A percentile compares a stretch with the other conserved stretches of the same genome.
Evolutionary conservation across 1,284 basidiomycete species (phyloP).

Genomic region (Violaceomyces palustris): DNA sequence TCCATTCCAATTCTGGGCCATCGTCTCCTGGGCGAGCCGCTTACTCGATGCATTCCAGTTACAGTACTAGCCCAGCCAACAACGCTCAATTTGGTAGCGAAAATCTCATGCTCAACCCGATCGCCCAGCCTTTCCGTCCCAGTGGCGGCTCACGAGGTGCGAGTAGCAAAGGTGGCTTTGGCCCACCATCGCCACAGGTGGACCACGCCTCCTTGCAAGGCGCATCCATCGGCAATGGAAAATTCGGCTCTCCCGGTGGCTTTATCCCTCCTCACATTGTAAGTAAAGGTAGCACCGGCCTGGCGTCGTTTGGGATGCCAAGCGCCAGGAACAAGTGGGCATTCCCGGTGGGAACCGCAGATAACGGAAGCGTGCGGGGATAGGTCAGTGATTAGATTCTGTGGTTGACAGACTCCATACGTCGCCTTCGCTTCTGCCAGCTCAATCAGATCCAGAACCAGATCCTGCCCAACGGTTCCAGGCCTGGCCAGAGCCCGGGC

Average conservation of each 20-base stretch:
- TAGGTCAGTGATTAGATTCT: background rate
- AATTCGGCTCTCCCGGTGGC: background rate
- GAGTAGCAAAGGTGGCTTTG: background rate
- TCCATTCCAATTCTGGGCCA: too few relatives aligned
- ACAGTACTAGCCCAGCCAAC: too few relatives aligned
- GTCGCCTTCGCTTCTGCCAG: background rate
- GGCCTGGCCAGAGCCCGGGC: background rate
- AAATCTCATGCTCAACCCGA: background rate
- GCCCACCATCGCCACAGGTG: too few relatives aligned
- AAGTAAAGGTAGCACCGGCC: too few relatives aligned
- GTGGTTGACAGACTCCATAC: background rate
- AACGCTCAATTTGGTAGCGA: too few relatives aligned
- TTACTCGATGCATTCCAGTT: too few relatives aligned
- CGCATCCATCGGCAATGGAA: background rate
- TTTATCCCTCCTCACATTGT: slow-evolving; percentile 1
- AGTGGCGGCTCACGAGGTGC: background rate
- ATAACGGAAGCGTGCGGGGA: background rate
- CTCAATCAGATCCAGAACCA: slow-evolving; percentile 27
- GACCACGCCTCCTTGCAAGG: too few relatives aligned
- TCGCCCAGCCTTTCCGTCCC: background rate
- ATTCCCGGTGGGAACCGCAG: background rate
- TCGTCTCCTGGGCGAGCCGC: too few relatives aligned
- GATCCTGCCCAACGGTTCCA: slow-evolving; percentile 2
- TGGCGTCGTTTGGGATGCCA: too few relatives aligned
- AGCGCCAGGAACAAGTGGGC: too few relatives aligned